phyloP scores from a whole-genome alignment of 1,284 basidiomycete species.

The Boletus semigastroideus region DNA sequence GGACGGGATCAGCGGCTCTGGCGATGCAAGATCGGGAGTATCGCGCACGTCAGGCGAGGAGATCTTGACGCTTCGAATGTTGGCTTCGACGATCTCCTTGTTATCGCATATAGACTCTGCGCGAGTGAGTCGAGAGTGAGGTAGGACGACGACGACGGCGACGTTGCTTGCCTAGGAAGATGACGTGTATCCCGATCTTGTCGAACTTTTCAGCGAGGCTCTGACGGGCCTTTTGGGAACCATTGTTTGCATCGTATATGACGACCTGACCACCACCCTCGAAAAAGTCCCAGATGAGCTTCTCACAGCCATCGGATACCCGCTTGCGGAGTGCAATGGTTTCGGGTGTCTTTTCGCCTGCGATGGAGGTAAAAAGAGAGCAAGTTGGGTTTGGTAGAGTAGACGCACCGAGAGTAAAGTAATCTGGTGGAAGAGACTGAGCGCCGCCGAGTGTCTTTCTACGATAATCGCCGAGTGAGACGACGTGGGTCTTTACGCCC shows the following conservation, averaged over 20 bases:
- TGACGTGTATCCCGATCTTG: slow-evolving; percentile 83
- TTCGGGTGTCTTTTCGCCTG: slow-evolving; percentile 75
- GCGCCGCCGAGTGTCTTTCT: slow-evolving; percentile 88
- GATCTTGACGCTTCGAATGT: slow-evolving; percentile 96
- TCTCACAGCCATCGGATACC: slow-evolving; percentile 82
- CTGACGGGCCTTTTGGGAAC: slow-evolving; percentile 67
- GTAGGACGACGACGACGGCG: background rate
- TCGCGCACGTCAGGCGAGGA: slow-evolving; percentile 89
- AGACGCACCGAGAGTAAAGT: slow-evolving; percentile 78
- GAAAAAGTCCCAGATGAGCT: slow-evolving; percentile 90
- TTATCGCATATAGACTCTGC: slow-evolving; percentile 86
- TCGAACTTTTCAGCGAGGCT: slow-evolving; percentile 83
- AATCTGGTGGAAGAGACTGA: slow-evolving; percentile 86
- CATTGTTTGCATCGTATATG: slow-evolving; percentile 99
- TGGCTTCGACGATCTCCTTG: slow-evolving; percentile 89
- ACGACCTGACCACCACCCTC: slow-evolving; percentile 89
- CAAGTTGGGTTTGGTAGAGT: background rate
- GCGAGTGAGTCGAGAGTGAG: background rate
- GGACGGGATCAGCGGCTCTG: background rate
- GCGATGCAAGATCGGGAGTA: background rate
- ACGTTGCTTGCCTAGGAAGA: slow-evolving; percentile 87
- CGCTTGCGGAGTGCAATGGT: slow-evolving; percentile 75
- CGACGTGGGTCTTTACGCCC: slow-evolving; percentile 93
- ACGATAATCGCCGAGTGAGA: slow-evolving; percentile 94
- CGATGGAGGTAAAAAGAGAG: slow-evolving; percentile 2